Conservation (phyloP, 805 yeast genomes). For the Cyberlindnera suaveolens region DNA sequence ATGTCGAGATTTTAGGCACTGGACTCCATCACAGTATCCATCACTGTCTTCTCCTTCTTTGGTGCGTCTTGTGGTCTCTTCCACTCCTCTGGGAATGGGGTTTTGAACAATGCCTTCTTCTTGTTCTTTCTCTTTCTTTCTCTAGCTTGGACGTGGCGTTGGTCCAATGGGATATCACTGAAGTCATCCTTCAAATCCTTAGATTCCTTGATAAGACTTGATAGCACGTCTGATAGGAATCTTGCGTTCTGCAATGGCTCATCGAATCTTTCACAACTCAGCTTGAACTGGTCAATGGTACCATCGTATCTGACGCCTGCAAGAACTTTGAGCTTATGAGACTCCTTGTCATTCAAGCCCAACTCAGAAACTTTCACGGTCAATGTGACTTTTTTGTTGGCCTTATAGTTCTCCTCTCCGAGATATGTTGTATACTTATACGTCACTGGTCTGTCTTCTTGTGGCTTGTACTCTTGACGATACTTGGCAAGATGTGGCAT, state of each 20-base stretch:
- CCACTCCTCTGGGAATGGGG: constrained; percentile 77
- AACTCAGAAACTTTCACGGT: constrained; percentile 48
- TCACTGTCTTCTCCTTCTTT: constrained; percentile 26
- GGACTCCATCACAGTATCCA: constrained; percentile 15
- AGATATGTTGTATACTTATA: constrained; percentile 69
- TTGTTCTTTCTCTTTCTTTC: constrained; percentile 33
- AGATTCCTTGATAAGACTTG: constrained; percentile 55
- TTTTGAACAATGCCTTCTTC: constrained; percentile 27
- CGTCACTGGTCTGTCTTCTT: constrained; percentile 43
- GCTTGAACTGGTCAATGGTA: constrained; percentile 49
- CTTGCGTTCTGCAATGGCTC: constrained; percentile 86
- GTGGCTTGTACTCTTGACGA: constrained; percentile 60
- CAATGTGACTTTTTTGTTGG: constrained; percentile 63
- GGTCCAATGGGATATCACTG: constrained; percentile 76
- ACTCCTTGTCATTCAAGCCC: constrained; percentile 42
- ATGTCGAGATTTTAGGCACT: neutral
- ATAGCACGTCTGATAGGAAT: constrained; percentile 57
- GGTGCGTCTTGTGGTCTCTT: constrained; percentile 68
- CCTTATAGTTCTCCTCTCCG: constrained; percentile 55
- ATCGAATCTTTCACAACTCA: constrained; percentile 58
- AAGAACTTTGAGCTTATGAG: constrained; percentile 72
- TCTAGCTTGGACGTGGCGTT: constrained; percentile 54
- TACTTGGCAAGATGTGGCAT: constrained; percentile 77
- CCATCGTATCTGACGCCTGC: constrained; percentile 75
- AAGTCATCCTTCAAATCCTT: constrained; percentile 60